Evolutionary conservation across 2,329 filamentous ascomycete genomes (phyloP), one percentile per base, ranked within the genome.

Genomic region (Aspergillus udagawae): DNA sequence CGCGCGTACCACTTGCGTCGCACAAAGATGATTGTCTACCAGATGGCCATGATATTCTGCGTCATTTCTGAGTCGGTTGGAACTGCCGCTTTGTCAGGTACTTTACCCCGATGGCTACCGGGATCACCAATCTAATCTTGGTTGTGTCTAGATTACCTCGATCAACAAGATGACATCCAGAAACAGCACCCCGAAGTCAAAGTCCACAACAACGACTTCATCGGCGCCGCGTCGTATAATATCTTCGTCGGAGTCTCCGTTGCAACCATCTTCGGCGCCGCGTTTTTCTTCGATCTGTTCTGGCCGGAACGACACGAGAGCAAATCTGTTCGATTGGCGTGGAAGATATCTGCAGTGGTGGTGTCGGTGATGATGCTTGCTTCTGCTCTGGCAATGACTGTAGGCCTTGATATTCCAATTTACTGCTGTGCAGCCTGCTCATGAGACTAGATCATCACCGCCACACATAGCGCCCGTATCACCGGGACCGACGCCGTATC

Each of bases 261-360:
- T 8, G 82, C 82, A 14, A 82, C 79, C 49, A 80, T 85, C 63
- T 85, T 86, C 63, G 82, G 82, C 23, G 78, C 79, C 0, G 83
- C 79, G 0, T 85, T 85, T 74, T 85, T 85, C 74, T 84, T 85
- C 69, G 83, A 85, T 64, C 77, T 86, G 3, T 84, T 85, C 71
- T 85, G 82, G 81, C 83, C 83, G 0, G 81, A 82, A 52, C 76
- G 83, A 50, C 67, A 74, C 9, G 83, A 86, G 59, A 78, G 73
- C 3, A 66, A 60, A 21, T 67, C 73, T 21, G 81, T 85, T 3
- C 78, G 79, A 51, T 62, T 78, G n/a, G 79, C 82, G 0, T 86
- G 83, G 83, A 81, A 77, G 63, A 73, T 80, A 10, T 81, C 76
- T 60, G 79, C 79, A 0, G 68, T 83, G 1, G 65, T 82, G 2